phyloP scores from a whole-genome alignment of 129 eudicot species.

The Apium graveolens region DNA sequence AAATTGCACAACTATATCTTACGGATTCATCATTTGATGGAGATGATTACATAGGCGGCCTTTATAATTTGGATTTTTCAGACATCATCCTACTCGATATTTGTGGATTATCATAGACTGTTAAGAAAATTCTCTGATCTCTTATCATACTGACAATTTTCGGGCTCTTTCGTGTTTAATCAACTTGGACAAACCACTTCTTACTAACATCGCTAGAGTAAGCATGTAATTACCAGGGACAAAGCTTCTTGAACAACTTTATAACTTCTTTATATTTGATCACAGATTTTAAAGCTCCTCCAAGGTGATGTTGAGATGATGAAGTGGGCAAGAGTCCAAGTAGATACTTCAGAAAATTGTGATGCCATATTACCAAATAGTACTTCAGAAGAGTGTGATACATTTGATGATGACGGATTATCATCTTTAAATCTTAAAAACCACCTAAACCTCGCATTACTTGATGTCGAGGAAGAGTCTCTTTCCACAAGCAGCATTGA shows the following conservation, averaged over 20 bases:
- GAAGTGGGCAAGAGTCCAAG: conserved; percentile 79
- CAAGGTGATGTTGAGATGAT: conserved; percentile 60
- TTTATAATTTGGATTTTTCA: background rate
- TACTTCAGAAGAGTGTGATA: conserved; percentile 43
- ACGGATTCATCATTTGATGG: background rate
- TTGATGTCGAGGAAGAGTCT: conserved; percentile 69
- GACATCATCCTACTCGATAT: background rate
- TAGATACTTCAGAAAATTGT: conserved; percentile 40
- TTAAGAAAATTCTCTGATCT: too few relatives aligned
- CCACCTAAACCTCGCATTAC: conserved; percentile 87
- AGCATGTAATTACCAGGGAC: background rate
- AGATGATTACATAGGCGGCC: background rate
- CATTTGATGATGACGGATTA: conserved; percentile 44
- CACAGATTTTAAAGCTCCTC: conserved; percentile 72
- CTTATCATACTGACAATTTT: background rate
- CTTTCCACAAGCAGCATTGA: conserved; percentile 75
- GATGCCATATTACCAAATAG: conserved; percentile 30
- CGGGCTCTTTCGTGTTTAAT: background rate
- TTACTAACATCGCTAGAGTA: background rate
- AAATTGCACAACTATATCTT: background rate
- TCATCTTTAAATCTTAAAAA: conserved; percentile 54
- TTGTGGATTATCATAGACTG: background rate
- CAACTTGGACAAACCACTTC: background rate
- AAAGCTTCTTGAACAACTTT: background rate
- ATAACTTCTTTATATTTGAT: background rate